Evolutionary conservation across 345 rosid genomes (phyloP).

Genomic region (Ceriops tagal): DNA sequence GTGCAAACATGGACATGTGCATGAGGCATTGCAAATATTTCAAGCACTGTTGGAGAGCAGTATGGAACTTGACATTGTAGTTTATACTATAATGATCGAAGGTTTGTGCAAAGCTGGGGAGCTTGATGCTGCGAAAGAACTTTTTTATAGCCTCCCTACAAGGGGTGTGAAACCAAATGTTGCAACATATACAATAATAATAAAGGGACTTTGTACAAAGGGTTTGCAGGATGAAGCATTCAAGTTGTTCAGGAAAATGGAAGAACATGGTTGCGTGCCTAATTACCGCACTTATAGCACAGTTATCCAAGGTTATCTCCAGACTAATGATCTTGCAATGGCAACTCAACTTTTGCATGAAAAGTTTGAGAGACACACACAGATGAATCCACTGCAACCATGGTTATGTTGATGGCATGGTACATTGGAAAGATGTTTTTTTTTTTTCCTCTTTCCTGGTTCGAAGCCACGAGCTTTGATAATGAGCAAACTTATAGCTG

Average conservation of each 20-base stretch:
- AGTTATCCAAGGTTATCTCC: constrained; percentile 13
- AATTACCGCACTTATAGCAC: constrained; percentile 3
- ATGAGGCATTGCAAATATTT: not conserved
- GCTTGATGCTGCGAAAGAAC: constrained; percentile 8
- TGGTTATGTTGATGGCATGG: too few species aligned
- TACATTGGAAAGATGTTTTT: too few species aligned
- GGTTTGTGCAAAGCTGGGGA: constrained; percentile 7
- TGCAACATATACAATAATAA: not conserved
- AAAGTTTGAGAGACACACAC: not conserved
- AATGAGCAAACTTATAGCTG: too few species aligned
- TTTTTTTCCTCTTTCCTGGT: too few species aligned
- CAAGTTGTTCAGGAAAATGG: constrained; percentile 13
- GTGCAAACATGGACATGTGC: constrained; percentile 6
- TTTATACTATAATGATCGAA: constrained; percentile 6
- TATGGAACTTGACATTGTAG: not conserved
- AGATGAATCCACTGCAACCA: not conserved
- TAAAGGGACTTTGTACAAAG: constrained; percentile 7
- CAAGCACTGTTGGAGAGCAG: not conserved
- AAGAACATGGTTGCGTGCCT: not conserved
- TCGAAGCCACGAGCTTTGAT: too few species aligned
- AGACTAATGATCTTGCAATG: not conserved
- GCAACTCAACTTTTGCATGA: constrained; percentile 3
- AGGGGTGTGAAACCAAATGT: constrained; percentile 10
- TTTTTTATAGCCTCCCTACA: not conserved
- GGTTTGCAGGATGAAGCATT: constrained; percentile 19